Base-by-base conservation (phyloP, 371 early-diverging fungal species). In the Phascolomyces articulosus region DNA sequence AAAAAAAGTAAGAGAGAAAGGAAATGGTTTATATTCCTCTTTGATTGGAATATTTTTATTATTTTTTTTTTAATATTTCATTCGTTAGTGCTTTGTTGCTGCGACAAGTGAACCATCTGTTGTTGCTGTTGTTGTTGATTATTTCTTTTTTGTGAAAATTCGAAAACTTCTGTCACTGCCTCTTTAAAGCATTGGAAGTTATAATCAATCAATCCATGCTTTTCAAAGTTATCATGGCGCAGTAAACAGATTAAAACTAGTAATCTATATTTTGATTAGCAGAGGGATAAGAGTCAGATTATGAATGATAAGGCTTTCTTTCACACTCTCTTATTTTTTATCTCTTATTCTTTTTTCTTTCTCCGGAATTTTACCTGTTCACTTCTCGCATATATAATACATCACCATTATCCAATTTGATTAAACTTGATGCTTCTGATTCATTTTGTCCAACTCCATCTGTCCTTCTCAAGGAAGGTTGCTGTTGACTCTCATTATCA, bases 161-260 rank as follows among this genome's bases (percentile, higher is more conserved):
- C 88, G 77, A 90, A 87, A 7, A 90, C 89, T 62, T 90, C 86
- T 13, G 85, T 83, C 57, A 90, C 85, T 28, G 90, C 89, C 60
- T 88, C 85, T 71, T 90, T 90, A 67, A 90, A 90, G 66, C 90
- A 90, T 59, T 87, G 88, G 53, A 96, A 93, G 66, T 96, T 96
- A 78, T 92, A 94, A 65, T 96, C 95, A 56, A 96, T 87, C 71
- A 96, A 68, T 4, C 94, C 96, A 66, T 91, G 92, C 69, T 91
- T 93, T 65, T 92, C 93, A 80, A 93, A 95, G 44, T 91, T 92
- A 60, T 94, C 96, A 40, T 93, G 88, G 27, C 95, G 83, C 51
- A 96, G 67, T 56, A 96, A 74, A 73, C 93, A 92, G 47, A 96
- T 93, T 58, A 95, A 72, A 3, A 93, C 90, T 31, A 96, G 75